Conservation (phyloP, 2,329 filamentous ascomycete species). For the Xylaria sp. region DNA sequence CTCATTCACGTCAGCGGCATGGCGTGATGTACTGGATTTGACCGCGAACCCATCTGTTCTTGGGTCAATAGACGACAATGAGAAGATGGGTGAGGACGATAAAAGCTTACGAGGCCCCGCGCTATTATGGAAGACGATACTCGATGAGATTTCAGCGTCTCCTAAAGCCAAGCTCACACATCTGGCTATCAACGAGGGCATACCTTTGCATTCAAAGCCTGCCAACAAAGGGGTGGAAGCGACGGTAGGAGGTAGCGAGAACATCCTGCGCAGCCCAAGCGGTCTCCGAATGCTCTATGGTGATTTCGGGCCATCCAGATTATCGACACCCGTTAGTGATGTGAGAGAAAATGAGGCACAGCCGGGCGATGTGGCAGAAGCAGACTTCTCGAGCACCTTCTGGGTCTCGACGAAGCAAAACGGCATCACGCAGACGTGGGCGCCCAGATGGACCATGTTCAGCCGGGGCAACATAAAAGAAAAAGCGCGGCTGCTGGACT, state of each 20-base stretch:
- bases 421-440: constrained; percentile 85
- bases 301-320: constrained; percentile 71
- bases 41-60: not conserved
- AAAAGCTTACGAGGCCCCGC: constrained; percentile 39
- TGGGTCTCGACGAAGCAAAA: constrained; percentile 85
- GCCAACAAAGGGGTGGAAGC: constrained; percentile 23
- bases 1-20: constrained; percentile 60
- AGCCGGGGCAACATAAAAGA: constrained; percentile 89
- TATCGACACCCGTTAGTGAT: constrained; percentile 32
- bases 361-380: constrained; percentile 22
- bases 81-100: constrained; percentile 26
- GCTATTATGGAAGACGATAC: constrained; percentile 61
- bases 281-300: constrained; percentile 77
- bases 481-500: constrained; percentile 78
- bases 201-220: constrained; percentile 56
- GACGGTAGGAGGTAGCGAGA: constrained; percentile 58
- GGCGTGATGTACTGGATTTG: constrained; percentile 52
- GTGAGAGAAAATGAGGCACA: constrained; percentile 2
- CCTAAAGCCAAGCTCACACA: constrained; percentile 60
- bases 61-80: not conserved
- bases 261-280: constrained; percentile 77
- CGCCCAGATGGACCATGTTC: constrained; percentile 93
- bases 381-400: constrained; percentile 73
- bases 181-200: constrained; percentile 70
- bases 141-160: constrained; percentile 56